Evolutionary conservation across 805 yeast genomes (phyloP).

Genomic region (Lipomyces lipofer): DNA sequence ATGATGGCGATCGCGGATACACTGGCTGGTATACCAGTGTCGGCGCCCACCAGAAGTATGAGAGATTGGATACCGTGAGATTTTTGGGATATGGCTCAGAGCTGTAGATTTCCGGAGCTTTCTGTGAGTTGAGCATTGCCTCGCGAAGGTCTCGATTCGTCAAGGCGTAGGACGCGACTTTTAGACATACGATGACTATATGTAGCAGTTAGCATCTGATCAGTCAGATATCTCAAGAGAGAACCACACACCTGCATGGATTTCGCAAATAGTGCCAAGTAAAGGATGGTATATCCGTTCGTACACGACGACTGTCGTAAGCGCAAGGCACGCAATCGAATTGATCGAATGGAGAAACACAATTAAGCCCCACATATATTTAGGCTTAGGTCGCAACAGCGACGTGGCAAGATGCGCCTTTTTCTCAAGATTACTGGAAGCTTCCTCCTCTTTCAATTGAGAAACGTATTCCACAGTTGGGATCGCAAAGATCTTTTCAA

Average conservation of each 20-base stretch:
- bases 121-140: constrained; percentile 26
- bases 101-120: constrained; percentile 41
- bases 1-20: constrained; percentile 43
- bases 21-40: constrained; percentile 52
- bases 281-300: constrained; percentile 44
- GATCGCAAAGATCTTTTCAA: constrained; percentile 41
- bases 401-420: too few species aligned
- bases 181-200: constrained; percentile 43
- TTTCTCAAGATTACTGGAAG: too few species aligned
- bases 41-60: constrained; percentile 49
- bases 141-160: constrained; percentile 49
- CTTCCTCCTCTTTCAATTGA: constrained; percentile 6
- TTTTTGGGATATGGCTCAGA: constrained; percentile 45
- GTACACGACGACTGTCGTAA: constrained; percentile 41
- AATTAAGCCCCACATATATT: constrained; percentile 38
- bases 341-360: constrained; percentile 41
- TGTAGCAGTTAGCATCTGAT: not conserved
- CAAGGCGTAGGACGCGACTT: constrained; percentile 46
- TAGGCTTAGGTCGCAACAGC: constrained; percentile 27
- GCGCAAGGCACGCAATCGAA: constrained; percentile 35
- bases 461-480: constrained; percentile 22
- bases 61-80: constrained; percentile 41
- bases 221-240: not conserved
- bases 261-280: constrained; percentile 47
- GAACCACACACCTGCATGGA: constrained; percentile 38